Evolutionary conservation across 805 yeast species (phyloP).

Genomic region (Starmerella potacharoeniae): DNA sequence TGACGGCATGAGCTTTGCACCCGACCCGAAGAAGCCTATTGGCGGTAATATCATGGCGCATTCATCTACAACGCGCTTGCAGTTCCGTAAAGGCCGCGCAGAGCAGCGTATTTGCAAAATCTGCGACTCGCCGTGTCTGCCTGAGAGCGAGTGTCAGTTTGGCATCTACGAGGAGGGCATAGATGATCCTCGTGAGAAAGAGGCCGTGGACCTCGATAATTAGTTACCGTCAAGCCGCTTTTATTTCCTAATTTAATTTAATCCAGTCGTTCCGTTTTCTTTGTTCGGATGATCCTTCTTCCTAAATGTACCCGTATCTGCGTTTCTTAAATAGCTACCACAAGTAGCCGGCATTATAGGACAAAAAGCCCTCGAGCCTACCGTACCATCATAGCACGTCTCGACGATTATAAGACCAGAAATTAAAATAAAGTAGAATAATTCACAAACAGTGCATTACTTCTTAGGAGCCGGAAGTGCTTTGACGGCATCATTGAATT

Average conservation of each 20-base stretch:
- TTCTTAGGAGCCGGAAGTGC: slow-evolving; percentile 10
- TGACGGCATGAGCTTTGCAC: slow-evolving; percentile 78
- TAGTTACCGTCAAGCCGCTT: background rate
- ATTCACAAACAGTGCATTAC: background rate
- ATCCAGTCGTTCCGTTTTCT: background rate
- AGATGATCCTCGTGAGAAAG: slow-evolving; percentile 87
- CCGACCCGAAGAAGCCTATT: slow-evolving; percentile 96
- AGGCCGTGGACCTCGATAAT: slow-evolving; percentile 26
- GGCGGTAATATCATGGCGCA: slow-evolving; percentile 98
- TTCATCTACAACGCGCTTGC: slow-evolving; percentile 85
- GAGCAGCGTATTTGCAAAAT: slow-evolving; percentile 90
- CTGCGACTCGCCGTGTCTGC: slow-evolving; percentile 91
- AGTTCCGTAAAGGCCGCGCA: slow-evolving; percentile 81
- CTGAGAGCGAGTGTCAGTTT: slow-evolving; percentile 89
- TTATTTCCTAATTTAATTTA: background rate
- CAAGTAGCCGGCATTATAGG: too few relatives aligned
- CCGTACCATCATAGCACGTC: too few relatives aligned
- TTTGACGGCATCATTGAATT: slow-evolving; percentile 40
- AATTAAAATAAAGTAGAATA: background rate
- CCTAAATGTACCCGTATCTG: too few relatives aligned
- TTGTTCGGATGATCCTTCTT: too few relatives aligned
- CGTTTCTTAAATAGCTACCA: too few relatives aligned
- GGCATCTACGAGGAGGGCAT: slow-evolving; percentile 95
- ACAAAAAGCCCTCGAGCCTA: too few relatives aligned
- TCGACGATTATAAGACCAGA: too few relatives aligned